Conservation (phyloP, 2,329 filamentous ascomycete genomes). For the Aspergillus costaricaensis region DNA sequence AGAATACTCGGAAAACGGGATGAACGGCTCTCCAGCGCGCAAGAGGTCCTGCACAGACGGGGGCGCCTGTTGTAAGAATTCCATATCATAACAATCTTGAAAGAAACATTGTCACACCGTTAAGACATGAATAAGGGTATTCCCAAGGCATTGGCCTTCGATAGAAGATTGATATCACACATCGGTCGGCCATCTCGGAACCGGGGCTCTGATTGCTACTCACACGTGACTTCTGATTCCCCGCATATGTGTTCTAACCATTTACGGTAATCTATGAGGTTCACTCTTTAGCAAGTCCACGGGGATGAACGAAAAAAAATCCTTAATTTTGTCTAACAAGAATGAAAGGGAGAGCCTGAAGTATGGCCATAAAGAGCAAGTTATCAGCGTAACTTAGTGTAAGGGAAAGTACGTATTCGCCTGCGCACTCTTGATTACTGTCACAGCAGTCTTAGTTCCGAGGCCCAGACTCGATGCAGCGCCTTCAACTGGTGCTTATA, state of each 20-base stretch:
- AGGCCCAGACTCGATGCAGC: neutral
- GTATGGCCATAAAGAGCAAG: neutral
- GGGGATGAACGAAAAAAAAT: neutral
- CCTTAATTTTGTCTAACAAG: neutral
- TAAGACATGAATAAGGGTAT: neutral
- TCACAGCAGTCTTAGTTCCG: neutral
- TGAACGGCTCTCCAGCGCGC: constrained; percentile 17
- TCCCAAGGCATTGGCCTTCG: neutral
- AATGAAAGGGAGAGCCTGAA: neutral
- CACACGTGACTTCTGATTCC: constrained; percentile 7
- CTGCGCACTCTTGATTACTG: neutral
- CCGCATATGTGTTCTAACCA: constrained; percentile 12
- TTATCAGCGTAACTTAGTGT: neutral
- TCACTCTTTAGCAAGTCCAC: neutral
- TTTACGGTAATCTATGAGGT: constrained; percentile 3
- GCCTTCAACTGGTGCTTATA: neutral
- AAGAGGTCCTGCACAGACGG: constrained; percentile 17
- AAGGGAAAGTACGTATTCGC: neutral
- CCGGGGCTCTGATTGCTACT: neutral
- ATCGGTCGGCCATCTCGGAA: constrained; percentile 13
- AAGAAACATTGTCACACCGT: neutral
- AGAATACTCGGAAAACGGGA: constrained; percentile 25
- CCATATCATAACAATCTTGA: constrained; percentile 3
- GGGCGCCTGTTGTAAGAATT: constrained; percentile 1
- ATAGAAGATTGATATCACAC: constrained; percentile 1